Conservation (phyloP, 441 rosid genomes). For the Bocquillonia castaneifolia region DNA sequence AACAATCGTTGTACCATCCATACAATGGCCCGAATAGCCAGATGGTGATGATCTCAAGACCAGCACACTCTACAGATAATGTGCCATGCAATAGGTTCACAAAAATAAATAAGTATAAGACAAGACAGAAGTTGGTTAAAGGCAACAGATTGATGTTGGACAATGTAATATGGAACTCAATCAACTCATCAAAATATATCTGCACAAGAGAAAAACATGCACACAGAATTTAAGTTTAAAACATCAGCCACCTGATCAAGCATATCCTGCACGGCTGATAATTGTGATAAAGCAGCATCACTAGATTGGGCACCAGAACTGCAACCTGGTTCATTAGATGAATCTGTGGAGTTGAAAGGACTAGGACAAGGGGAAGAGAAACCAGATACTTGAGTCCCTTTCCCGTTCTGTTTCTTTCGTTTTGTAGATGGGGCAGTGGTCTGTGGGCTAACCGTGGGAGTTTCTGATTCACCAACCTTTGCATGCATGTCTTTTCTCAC, state of each 20-base stretch:
- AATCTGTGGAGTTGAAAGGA: slow-evolving; percentile 55
- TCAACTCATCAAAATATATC: neutral
- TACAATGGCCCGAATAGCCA: neutral
- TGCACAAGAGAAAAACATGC: neutral
- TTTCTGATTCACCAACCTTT: slow-evolving; percentile 44
- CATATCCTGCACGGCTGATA: slow-evolving; percentile 55
- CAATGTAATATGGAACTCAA: neutral
- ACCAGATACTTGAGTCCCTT: slow-evolving; percentile 46
- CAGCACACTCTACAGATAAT: neutral
- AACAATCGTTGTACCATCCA: neutral
- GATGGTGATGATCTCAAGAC: neutral
- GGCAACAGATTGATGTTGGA: neutral
- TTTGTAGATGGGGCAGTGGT: slow-evolving; percentile 42
- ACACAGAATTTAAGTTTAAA: neutral
- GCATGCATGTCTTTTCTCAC: slow-evolving; percentile 38
- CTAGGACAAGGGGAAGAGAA: slow-evolving; percentile 47
- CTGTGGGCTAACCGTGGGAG: slow-evolving; percentile 30
- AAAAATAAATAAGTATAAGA: neutral
- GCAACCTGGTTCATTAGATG: slow-evolving; percentile 44
- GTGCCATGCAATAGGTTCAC: neutral
- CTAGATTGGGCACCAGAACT: slow-evolving; percentile 37
- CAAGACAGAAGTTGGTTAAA: neutral
- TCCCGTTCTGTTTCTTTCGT: slow-evolving; percentile 60
- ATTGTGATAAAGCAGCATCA: slow-evolving; percentile 47
- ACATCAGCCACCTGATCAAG: slow-evolving; percentile 67